phyloP scores from a whole-genome alignment of 169 alveolate genomes.

The Cryptosporidium andersoni region DNA sequence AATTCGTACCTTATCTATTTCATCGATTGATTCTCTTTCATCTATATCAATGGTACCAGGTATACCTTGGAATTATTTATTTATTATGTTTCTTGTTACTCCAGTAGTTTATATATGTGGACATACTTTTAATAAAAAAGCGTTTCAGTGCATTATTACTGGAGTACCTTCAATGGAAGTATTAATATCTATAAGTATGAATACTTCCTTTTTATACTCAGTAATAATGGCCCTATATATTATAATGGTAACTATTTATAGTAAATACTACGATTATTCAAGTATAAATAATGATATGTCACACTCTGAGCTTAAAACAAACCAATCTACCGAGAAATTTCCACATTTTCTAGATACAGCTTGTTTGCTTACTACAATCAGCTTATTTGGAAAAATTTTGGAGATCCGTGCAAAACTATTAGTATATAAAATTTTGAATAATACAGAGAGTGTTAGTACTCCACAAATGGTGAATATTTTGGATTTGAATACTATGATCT shows the following conservation, averaged over 20 bases:
- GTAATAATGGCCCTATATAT: constrained; percentile 33
- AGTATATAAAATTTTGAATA: constrained; percentile 25
- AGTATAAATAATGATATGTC: background rate
- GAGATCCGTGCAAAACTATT: constrained; percentile 42
- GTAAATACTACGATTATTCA: background rate
- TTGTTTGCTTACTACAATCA: constrained; percentile 51
- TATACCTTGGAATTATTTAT: constrained; percentile 31
- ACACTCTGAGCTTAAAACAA: no score
- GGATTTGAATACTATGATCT: background rate
- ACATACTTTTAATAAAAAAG: constrained; percentile 35
- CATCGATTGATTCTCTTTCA: constrained; percentile 9
- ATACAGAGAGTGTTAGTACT: background rate
- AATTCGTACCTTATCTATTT: constrained; percentile 13
- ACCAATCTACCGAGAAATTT: constrained; percentile 15
- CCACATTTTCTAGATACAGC: constrained; percentile 65
- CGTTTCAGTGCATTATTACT: constrained; percentile 10
- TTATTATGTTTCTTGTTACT: constrained; percentile 21
- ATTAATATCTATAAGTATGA: constrained; percentile 48
- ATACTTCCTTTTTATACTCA: constrained; percentile 46
- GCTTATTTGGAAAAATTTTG: constrained; percentile 61
- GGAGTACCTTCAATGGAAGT: constrained; percentile 35
- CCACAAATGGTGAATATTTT: constrained; percentile 4
- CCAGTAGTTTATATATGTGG: constrained; percentile 58
- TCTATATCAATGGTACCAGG: constrained; percentile 19
- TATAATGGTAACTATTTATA: constrained; percentile 18